These are phyloP conservation scores for Chiua virens DNA, from an alignment of 768 basidiomycete species.

Conservation along the genomic window DNA sequence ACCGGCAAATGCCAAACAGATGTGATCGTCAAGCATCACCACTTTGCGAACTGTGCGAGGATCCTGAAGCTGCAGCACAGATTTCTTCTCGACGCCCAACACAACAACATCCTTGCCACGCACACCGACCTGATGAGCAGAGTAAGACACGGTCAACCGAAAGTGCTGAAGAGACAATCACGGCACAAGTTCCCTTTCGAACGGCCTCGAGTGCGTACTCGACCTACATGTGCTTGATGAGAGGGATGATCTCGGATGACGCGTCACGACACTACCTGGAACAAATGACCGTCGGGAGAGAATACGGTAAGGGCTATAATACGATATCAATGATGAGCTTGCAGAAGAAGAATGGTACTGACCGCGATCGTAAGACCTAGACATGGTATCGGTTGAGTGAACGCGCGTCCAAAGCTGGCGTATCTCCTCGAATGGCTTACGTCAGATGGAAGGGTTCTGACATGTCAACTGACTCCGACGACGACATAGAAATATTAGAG, in stretches of 20 bases:
- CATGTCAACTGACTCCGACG: slow-evolving; percentile 26
- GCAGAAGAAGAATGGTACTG: slow-evolving; percentile 10
- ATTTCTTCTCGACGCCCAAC: slow-evolving; percentile 98
- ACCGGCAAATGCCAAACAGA: slow-evolving; percentile 98
- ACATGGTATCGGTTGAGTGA: slow-evolving; percentile 48
- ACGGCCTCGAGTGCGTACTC: slow-evolving; percentile 99
- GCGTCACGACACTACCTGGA: slow-evolving; percentile 66
- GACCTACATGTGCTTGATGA: slow-evolving; percentile 56
- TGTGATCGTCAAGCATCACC: slow-evolving; percentile 96
- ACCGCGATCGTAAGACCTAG: slow-evolving; percentile 98
- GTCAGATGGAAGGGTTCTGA: slow-evolving; percentile 14
- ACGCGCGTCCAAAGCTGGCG: slow-evolving; percentile 51
- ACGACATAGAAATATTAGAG: slow-evolving; percentile 28
- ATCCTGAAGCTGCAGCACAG: slow-evolving; percentile 95
- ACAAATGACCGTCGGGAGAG: slow-evolving; percentile 98
- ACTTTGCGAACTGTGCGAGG: slow-evolving; percentile 97
- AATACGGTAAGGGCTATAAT: slow-evolving; percentile 88
- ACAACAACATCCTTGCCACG: slow-evolving; percentile 94
- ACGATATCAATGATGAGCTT: slow-evolving; percentile 2
- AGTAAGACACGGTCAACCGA: slow-evolving; percentile 1
- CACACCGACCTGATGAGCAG: slow-evolving; percentile 76
- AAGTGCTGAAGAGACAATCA: slow-evolving; percentile 37
- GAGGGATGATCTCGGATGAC: slow-evolving; percentile 16
- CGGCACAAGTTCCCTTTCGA: slow-evolving; percentile 94
- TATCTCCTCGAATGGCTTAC: slow-evolving; percentile 22